Percentiles rank a stretch among this genome's conserved stretches.
phyloP scores from a whole-genome alignment of 768 basidiomycete species.

The Dendrothele bispora region DNA sequence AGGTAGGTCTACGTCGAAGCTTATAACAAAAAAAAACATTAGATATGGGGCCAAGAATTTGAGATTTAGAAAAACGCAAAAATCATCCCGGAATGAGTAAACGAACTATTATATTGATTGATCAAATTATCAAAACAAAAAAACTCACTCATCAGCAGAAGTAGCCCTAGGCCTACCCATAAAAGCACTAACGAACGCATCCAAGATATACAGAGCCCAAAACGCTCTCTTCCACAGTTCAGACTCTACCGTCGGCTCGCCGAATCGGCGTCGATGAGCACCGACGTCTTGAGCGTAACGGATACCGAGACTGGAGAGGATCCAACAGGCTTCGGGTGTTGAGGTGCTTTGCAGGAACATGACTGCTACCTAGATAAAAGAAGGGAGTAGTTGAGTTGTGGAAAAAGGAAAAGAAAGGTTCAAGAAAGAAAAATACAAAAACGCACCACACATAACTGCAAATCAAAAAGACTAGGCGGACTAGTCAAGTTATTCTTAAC shows the following conservation, averaged over 20 bases:
- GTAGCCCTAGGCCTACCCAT: constrained; percentile 68
- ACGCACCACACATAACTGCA: constrained; percentile 67
- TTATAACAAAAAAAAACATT: no score
- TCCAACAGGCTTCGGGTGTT: constrained; percentile 43
- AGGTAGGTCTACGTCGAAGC: constrained; percentile 66
- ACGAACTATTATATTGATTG: not conserved
- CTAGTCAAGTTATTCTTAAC: constrained; percentile 58
- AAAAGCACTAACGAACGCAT: constrained; percentile 42
- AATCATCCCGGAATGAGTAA: no score
- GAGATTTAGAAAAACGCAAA: no score
- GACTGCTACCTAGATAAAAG: constrained; percentile 28
- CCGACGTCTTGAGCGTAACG: constrained; percentile 52
- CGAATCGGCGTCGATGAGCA: not conserved
- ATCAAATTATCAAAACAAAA: constrained; percentile 23
- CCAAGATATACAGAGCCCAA: constrained; percentile 36
- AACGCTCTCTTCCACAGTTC: constrained; percentile 64
- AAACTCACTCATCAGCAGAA: constrained; percentile 69
- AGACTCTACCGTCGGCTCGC: constrained; percentile 40
- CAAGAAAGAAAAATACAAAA: constrained; percentile 37
- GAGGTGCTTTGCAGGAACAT: constrained; percentile 34
- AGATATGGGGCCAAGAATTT: no score
- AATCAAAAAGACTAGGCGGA: constrained; percentile 61
- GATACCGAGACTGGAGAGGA: constrained; percentile 43
- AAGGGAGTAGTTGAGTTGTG: constrained; percentile 16
- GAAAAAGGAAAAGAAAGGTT: constrained; percentile 9